phyloP scores from a whole-genome alignment of 139 green algal species.

The Marvania coccoides region DNA sequence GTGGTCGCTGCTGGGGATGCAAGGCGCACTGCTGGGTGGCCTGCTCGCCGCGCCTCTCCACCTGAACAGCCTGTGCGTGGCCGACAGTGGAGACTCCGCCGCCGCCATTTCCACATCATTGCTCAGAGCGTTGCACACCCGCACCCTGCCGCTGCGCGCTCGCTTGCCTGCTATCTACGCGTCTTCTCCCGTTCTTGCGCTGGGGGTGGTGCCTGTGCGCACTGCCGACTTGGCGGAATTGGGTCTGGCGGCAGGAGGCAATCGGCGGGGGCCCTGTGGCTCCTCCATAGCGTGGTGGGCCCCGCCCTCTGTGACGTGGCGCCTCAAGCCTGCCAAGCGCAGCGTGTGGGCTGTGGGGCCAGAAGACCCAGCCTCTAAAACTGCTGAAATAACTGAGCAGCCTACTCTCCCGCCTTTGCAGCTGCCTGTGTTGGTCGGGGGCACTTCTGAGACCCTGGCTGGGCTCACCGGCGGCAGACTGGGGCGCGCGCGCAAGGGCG shows the following conservation, averaged over 20 bases:
- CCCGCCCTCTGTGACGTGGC: not conserved
- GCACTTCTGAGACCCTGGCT: not conserved
- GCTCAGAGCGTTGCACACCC: not conserved
- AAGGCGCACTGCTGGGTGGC: conserved; percentile 55
- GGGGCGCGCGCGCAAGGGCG: not conserved
- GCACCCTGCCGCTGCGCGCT: not conserved
- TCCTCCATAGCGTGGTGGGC: not conserved
- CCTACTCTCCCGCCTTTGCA: not conserved
- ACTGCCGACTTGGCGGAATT: not conserved
- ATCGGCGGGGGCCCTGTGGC: not conserved
- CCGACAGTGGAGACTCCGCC: not conserved
- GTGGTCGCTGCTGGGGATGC: conserved; percentile 66
- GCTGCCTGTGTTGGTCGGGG: not conserved
- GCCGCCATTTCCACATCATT: not conserved
- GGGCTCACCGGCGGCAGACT: not conserved
- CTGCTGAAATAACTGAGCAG: not conserved
- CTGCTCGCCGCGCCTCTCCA: conserved; percentile 58
- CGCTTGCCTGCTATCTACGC: not conserved
- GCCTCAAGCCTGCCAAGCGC: not conserved
- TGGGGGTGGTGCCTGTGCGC: not conserved
- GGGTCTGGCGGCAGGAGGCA: not conserved
- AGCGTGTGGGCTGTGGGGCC: not conserved
- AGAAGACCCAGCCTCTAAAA: not conserved
- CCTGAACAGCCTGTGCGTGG: conserved; percentile 39
- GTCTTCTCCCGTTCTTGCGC: not conserved